Conservation (phyloP, 2,329 filamentous ascomycete genomes). For the Cladosporium sp. region DNA sequence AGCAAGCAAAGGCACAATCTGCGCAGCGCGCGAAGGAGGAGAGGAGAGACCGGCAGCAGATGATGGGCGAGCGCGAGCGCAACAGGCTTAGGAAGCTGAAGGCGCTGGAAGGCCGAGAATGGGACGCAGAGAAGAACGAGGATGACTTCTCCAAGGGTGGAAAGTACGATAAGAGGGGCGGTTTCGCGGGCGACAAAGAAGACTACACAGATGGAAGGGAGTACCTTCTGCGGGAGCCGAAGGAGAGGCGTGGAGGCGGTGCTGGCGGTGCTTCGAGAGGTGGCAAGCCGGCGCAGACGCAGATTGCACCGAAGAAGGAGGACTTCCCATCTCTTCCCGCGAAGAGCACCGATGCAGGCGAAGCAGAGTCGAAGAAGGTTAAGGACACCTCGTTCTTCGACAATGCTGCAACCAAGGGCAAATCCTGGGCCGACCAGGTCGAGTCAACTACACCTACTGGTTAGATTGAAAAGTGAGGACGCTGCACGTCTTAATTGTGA, state of each 20-base stretch:
- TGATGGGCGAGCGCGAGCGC: slow-evolving; percentile 64
- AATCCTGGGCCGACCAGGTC: slow-evolving; percentile 51
- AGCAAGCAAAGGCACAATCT: slow-evolving; percentile 55
- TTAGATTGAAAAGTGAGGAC: neutral
- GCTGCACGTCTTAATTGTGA: neutral
- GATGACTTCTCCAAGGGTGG: slow-evolving; percentile 48
- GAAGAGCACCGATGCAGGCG: slow-evolving; percentile 7
- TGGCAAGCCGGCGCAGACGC: slow-evolving; percentile 33
- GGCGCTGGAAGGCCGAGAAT: slow-evolving; percentile 60
- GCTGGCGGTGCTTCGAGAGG: slow-evolving; percentile 25
- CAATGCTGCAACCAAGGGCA: slow-evolving; percentile 23
- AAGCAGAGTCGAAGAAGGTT: slow-evolving; percentile 4
- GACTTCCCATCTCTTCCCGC: slow-evolving; percentile 52
- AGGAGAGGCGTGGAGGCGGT: slow-evolving; percentile 25
- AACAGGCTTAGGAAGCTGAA: slow-evolving; percentile 62
- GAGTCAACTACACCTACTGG: slow-evolving; percentile 32
- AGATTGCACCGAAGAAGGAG: slow-evolving; percentile 38
- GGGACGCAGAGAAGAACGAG: slow-evolving; percentile 63
- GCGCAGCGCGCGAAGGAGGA: slow-evolving; percentile 51
- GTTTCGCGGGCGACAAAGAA: slow-evolving; percentile 34
- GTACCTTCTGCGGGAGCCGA: slow-evolving; percentile 37
- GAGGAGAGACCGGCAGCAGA: slow-evolving; percentile 55
- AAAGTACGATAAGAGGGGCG: slow-evolving; percentile 32
- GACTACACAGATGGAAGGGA: slow-evolving; percentile 39
- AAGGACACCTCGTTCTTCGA: slow-evolving; percentile 7